A percentile compares a stretch with the other conserved stretches of the same genome.
phyloP scores from a whole-genome alignment of 1,284 basidiomycete genomes.

The Takashimella koratensis region DNA sequence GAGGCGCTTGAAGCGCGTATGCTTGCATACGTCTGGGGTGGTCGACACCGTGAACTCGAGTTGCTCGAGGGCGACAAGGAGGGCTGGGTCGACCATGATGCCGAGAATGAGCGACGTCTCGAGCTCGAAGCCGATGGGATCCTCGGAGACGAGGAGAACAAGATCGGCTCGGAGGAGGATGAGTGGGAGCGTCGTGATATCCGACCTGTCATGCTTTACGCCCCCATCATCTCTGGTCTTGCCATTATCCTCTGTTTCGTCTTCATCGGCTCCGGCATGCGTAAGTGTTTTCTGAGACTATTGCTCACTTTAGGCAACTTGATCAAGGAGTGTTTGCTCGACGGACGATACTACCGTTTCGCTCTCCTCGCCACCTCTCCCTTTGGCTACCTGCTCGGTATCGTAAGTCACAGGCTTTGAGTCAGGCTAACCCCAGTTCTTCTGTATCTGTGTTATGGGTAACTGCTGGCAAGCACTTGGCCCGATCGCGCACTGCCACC shows the following conservation, averaged over 20 bases:
- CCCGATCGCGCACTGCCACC: conserved; percentile 57
- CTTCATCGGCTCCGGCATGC: conserved; percentile 57
- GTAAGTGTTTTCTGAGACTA: conserved; percentile 50
- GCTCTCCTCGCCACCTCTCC: conserved; percentile 62
- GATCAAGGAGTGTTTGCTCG: conserved; percentile 64
- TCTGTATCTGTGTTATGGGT: conserved; percentile 49
- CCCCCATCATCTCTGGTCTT: conserved; percentile 71
- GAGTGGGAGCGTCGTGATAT: conserved; percentile 49
- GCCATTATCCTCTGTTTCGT: conserved; percentile 51
- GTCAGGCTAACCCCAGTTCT: conserved; percentile 31
- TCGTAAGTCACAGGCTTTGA: conserved; percentile 53
- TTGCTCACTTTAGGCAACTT: conserved; percentile 59
- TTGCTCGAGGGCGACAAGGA: conserved; percentile 20
- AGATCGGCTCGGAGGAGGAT: conserved; percentile 56
- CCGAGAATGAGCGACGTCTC: conserved; percentile 21
- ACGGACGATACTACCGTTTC: conserved; percentile 62
- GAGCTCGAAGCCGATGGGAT: conserved; percentile 19
- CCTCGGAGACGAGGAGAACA: conserved; percentile 31
- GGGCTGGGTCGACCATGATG: conserved; percentile 30
- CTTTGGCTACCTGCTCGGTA: conserved; percentile 65
- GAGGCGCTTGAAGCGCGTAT: conserved; percentile 51
- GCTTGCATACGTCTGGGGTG: conserved; percentile 43
- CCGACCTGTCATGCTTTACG: conserved; percentile 67
- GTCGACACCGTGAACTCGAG: conserved; percentile 30
- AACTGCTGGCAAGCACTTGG: conserved; percentile 48